phyloP scores from a whole-genome alignment of 176 grass and related monocot genomes.

The Musa beccarii region DNA sequence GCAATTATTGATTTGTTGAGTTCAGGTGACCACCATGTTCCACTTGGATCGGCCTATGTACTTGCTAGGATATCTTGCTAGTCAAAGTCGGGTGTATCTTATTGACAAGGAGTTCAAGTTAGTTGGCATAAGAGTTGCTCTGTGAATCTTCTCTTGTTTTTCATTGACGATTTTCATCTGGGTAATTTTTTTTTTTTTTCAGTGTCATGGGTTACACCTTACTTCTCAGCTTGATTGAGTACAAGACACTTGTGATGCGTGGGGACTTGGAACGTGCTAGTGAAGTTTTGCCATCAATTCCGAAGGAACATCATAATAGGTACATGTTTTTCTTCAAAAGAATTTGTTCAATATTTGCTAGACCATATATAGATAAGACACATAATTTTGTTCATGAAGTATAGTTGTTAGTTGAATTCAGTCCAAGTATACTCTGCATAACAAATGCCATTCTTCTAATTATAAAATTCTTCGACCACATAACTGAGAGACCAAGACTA shows the following conservation, averaged over 20 bases:
- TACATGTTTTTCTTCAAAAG: not conserved
- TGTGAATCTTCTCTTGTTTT: not conserved
- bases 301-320: constrained; percentile 61
- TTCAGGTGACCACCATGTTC: constrained; percentile 61
- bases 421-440: not conserved
- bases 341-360: not conserved
- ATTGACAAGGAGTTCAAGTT: constrained; percentile 65
- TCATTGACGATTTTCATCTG: constrained; percentile 21
- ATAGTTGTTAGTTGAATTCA: not conserved
- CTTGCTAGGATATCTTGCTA: constrained; percentile 58
- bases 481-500: not conserved
- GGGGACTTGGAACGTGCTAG: constrained; percentile 48
- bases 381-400: too few species aligned
- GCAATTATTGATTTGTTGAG: constrained; percentile 1
- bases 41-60: constrained; percentile 74
- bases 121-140: not conserved
- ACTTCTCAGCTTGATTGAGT: constrained; percentile 97
- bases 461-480: too few species aligned
- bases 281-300: constrained; percentile 74
- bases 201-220: constrained; percentile 98
- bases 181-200: constrained; percentile 38
- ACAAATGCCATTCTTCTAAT: not conserved
- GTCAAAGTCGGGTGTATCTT: constrained; percentile 64
- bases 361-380: too few species aligned
- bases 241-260: constrained; percentile 59